phyloP scores from a whole-genome alignment of 768 basidiomycete genomes.

The Termitomyces sp. region DNA sequence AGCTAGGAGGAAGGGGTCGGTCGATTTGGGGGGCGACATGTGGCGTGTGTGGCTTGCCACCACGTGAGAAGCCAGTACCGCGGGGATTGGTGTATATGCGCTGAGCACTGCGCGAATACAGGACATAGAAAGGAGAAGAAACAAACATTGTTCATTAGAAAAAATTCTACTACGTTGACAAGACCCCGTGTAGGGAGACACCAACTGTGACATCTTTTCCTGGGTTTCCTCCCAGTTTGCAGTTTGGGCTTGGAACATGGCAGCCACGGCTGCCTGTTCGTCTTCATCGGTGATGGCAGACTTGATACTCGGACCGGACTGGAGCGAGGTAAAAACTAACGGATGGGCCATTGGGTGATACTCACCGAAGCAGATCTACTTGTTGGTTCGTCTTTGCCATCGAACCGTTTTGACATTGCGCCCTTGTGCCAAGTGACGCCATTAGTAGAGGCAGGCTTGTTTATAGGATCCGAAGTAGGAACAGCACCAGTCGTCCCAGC shows the following conservation, averaged over 20 bases:
- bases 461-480: constrained; percentile 47
- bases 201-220: constrained; percentile 99
- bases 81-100: constrained; percentile 66
- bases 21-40: constrained; percentile 55
- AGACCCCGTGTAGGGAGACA: constrained; percentile 58
- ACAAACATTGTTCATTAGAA: constrained; percentile 69
- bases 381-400: constrained; percentile 66
- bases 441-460: constrained; percentile 26
- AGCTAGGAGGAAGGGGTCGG: constrained; percentile 85
- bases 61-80: constrained; percentile 59
- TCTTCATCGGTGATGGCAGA: constrained; percentile 59
- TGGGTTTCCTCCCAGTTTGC: constrained; percentile 98
- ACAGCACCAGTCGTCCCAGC: constrained; percentile 39
- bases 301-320: constrained; percentile 29
- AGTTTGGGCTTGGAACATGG: constrained; percentile 94
- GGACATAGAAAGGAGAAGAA: constrained; percentile 27
- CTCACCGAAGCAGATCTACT: constrained; percentile 30
- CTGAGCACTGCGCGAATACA: constrained; percentile 51
- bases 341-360: constrained; percentile 11
- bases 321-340: constrained; percentile 3
- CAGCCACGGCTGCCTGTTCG: constrained; percentile 94
- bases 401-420: constrained; percentile 87
- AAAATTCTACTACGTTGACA: constrained; percentile 62
- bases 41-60: constrained; percentile 54
- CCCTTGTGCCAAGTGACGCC: constrained; percentile 60